Conservation (phyloP, 768 basidiomycete genomes). For the Leccinum incarnatum region DNA sequence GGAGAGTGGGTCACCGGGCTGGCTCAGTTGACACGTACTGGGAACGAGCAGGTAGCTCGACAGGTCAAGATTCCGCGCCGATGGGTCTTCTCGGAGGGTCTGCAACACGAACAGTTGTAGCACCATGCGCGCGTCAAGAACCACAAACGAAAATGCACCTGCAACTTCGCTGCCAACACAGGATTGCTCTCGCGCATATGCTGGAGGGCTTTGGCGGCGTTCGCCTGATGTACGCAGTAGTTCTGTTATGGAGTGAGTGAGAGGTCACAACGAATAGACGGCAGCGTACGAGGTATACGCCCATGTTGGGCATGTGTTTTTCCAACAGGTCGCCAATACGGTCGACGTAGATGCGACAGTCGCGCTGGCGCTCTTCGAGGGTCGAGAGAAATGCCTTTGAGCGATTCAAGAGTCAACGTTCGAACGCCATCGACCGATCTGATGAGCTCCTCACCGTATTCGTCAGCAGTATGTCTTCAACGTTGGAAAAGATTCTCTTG, state of each 20-base stretch:
- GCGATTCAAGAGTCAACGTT: neutral
- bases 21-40: slow-evolving; percentile 47
- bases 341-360: slow-evolving; percentile 89
- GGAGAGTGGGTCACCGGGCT: neutral
- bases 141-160: slow-evolving; percentile 41
- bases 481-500: slow-evolving; percentile 84
- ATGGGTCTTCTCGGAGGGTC: slow-evolving; percentile 74
- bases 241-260: neutral
- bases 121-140: neutral
- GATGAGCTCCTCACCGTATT: slow-evolving; percentile 63
- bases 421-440: neutral
- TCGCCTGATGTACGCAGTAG: slow-evolving; percentile 65
- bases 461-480: slow-evolving; percentile 87
- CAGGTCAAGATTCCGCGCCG: slow-evolving; percentile 78
- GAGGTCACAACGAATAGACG: neutral
- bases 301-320: slow-evolving; percentile 72
- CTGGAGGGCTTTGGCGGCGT: slow-evolving; percentile 73
- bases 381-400: slow-evolving; percentile 76
- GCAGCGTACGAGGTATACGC: slow-evolving; percentile 66
- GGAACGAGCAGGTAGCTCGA: slow-evolving; percentile 92
- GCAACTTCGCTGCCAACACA: slow-evolving; percentile 61
- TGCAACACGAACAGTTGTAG: slow-evolving; percentile 27
- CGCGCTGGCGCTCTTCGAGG: slow-evolving; percentile 88
- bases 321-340: slow-evolving; percentile 82
- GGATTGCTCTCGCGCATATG: slow-evolving; percentile 67